Evolutionary conservation across 495 filamentous ascomycete genomes (phyloP), one percentile per base, ranked within the genome.

Genomic region (Trichoderma gamsii): DNA sequence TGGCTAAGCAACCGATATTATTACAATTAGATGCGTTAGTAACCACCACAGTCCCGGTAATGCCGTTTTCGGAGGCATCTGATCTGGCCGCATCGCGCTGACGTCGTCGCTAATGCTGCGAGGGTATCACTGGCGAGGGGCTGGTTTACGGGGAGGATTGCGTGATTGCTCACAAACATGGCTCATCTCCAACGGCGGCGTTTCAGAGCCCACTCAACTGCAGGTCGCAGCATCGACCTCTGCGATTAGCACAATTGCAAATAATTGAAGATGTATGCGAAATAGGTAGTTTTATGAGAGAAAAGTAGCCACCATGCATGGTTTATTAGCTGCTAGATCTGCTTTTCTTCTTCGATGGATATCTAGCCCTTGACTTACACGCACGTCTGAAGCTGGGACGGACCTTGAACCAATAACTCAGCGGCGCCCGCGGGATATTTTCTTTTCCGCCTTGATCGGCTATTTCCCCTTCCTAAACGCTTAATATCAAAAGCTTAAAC

Each of bases 281-380:
- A 56, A 56, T 9, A n/a, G 43, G 43, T 11, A n/a, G 38, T 15
- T 32, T 43, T 43, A 49, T 32, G n/a, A 68, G 46, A 52, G 64
- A 63, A 18, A 21, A 64, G 18, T 41, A 21, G 61, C 65, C 67
- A n/a, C 51, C 51, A 56, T 25, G 18, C 51, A 12, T 56, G 9
- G 51, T 56, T 56, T n/a, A 56, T 56, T 56, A 56, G 51, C 51
- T 56, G 51, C 52, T 68, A 18, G 56, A 64, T 46, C 41, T 68
- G 27, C 35, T 59, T 23, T 63, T 5, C 41, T 25, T 11, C 9
- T 23, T 5, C 6, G 18, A 21, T 52, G 18, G 12, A 49, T 49
- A 49, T 49, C 15, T n/a, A n/a, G 0, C n/a, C n/a, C 21, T 52
- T 23, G 64, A 61, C 56, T 61, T 61, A 61, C 56, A 61, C 56